Percentiles rank a stretch among this genome's conserved stretches.
Conservation (phyloP, 495 filamentous ascomycete genomes). For the Filosporella fistucella region DNA sequence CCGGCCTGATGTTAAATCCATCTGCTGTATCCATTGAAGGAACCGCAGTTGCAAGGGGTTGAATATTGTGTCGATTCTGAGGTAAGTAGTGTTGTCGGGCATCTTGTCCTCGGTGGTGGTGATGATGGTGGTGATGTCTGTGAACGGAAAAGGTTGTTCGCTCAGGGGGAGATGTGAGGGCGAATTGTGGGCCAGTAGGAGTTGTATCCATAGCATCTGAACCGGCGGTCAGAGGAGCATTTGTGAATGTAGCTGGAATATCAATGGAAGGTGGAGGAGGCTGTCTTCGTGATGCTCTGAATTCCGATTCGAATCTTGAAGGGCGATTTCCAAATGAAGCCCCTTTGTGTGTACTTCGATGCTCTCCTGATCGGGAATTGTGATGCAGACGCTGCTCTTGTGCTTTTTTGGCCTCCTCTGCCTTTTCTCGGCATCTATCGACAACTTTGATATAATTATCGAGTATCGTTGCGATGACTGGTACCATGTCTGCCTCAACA, state of each 20-base stretch:
- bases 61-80: conserved; percentile 49
- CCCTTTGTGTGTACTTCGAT: conserved; percentile 25
- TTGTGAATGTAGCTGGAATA: conserved; percentile 45
- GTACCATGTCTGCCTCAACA: conserved; percentile 98
- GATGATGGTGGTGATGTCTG: conserved; percentile 53
- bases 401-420: conserved; percentile 57
- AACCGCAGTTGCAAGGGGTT: conserved; percentile 64
- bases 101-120: conserved; percentile 57
- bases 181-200: conserved; percentile 58
- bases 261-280: conserved; percentile 70
- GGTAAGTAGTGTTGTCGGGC: conserved; percentile 48
- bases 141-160: conserved; percentile 53
- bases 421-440: conserved; percentile 82
- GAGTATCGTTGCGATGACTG: conserved; percentile 97
- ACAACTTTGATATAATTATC: conserved; percentile 97
- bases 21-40: conserved; percentile 71
- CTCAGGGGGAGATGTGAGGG: conserved; percentile 72
- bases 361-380: conserved; percentile 13
- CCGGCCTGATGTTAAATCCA: conserved; percentile 70
- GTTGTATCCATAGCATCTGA: conserved; percentile 42
- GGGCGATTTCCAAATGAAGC: conserved; percentile 26
- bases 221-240: conserved; percentile 13
- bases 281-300: conserved; percentile 54
- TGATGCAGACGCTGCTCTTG: conserved; percentile 23
- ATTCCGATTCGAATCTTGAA: conserved; percentile 41